A percentile compares a stretch with the other conserved stretches of the same genome.
Conservation (phyloP, 768 basidiomycete genomes). For the Sporobolomyces phaffii region DNA sequence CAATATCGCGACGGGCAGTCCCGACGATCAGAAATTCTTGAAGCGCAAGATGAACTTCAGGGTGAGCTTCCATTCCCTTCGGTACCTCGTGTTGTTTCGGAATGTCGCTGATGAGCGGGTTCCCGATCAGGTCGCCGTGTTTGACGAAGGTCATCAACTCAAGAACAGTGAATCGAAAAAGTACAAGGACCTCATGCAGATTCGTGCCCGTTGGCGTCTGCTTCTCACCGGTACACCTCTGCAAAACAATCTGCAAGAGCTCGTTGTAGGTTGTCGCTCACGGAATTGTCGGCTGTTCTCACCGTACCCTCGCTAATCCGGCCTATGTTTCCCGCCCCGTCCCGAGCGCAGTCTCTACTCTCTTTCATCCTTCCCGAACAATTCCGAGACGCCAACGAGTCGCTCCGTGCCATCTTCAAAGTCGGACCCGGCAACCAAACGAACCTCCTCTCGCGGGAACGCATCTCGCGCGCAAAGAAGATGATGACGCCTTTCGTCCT, state of each 20-base stretch:
- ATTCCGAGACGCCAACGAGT: slow-evolving; percentile 68
- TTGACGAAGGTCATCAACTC: slow-evolving; percentile 92
- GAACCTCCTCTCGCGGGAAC: slow-evolving; percentile 80
- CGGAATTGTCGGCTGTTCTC: too few relatives aligned
- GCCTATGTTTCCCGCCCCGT: not conserved
- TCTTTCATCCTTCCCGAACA: slow-evolving; percentile 94
- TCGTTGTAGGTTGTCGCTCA: slow-evolving; percentile 46
- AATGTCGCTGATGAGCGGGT: not conserved
- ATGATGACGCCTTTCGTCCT: slow-evolving; percentile 99
- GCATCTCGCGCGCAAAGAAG: slow-evolving; percentile 89
- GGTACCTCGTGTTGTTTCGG: too few relatives aligned
- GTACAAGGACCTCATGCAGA: slow-evolving; percentile 78
- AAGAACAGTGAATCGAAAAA: slow-evolving; percentile 98
- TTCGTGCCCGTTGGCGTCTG: slow-evolving; percentile 79
- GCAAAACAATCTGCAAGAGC: slow-evolving; percentile 55
- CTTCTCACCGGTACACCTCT: slow-evolving; percentile 92
- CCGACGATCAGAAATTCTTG: slow-evolving; percentile 86
- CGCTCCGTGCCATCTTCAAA: slow-evolving; percentile 90
- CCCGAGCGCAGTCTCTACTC: slow-evolving; percentile 68
- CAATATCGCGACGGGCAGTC: slow-evolving; percentile 81
- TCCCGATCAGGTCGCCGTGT: slow-evolving; percentile 69
- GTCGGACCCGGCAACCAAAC: slow-evolving; percentile 78
- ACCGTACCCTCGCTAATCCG: too few relatives aligned
- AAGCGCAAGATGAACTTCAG: slow-evolving; percentile 76
- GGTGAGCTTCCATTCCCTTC: slow-evolving; percentile 59